Base-by-base conservation (phyloP, 139 green algal species). In the Desmodesmus armatus region DNA sequence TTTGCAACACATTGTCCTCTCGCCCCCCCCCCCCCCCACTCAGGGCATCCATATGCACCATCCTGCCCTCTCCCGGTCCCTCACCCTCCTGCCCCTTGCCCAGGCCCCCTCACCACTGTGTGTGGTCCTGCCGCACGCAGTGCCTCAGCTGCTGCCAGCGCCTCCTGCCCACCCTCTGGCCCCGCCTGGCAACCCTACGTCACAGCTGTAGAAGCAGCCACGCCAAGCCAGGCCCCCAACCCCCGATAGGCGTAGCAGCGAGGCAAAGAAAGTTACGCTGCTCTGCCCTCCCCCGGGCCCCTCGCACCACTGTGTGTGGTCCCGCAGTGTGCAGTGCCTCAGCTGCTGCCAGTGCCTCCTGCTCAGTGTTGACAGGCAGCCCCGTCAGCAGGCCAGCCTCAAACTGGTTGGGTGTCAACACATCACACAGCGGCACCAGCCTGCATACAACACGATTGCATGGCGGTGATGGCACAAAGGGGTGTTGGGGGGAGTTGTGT, bases 341-440 rank as follows among this genome's bases (percentile, higher is more conserved):
- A 78, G 94, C 97, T 0, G 92, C 95, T 0, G 41, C 63, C 39
- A 96, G 39, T 5, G 92, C 96, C 11, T 92, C 85, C 0, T 47
- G 71, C 37, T 93, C 80, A 65, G 44, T 93, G n/a, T 0, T 29
- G 3, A 98, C 95, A 11, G 41, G 21, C 3, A 87, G 66, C 3
- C 91, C 94, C 2, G 94, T 94, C 39, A 99, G 89, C 67, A 93
- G 84, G 88, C 98, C 95, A 31, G 93, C 93, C 83, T 99, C 96
- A 87, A 96, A 98, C 78, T 93, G 91, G 83, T 99, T 99, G 65
- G 96, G 96, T 2, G 95, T 97, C 31, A 99, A 41, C 0, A 98
- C 63, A 1, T 84, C 90, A 0, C 95, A 94, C 2, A 96, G 75
- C 0, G 94, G 90, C 17, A 97, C 70, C 7, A 99, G 90, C 31